Percentiles rank a stretch among this genome's conserved stretches.
Conservation (phyloP, 73 alveolate genomes). For the Breviolum minutum region DNA sequence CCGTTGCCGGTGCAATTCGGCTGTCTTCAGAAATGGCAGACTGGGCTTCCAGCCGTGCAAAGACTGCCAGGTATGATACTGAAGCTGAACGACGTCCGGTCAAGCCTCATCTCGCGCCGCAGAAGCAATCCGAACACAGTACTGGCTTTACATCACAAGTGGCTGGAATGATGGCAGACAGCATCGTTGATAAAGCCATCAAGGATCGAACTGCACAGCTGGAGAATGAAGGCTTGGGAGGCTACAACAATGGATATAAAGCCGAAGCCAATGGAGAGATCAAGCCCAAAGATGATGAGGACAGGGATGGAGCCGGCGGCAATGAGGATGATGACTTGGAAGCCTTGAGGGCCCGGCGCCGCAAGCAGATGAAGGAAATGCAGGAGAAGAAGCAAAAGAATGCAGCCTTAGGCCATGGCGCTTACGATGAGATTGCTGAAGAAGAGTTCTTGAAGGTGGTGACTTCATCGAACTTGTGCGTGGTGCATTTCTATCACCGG, state of each 20-base stretch:
- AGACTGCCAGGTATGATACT: conserved; percentile 72
- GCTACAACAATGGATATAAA: conserved; percentile 43
- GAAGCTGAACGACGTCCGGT: conserved; percentile 83
- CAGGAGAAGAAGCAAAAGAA: conserved; percentile 77
- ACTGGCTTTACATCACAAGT: conserved; percentile 82
- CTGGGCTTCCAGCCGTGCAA: conserved; percentile 77
- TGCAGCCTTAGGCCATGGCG: conserved; percentile 88
- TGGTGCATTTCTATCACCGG: conserved; percentile 75
- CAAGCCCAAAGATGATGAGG: conserved; percentile 2
- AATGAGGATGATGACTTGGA: conserved; percentile 62
- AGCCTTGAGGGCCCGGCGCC: conserved; percentile 73
- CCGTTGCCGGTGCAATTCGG: too few species aligned
- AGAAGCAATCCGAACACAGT: conserved; percentile 69
- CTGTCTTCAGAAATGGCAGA: background rate
- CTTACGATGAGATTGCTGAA: conserved; percentile 78
- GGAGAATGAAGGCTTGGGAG: conserved; percentile 12
- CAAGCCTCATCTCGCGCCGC: conserved; percentile 82
- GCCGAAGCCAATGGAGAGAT: conserved; percentile 47
- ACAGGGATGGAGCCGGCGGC: conserved; percentile 58
- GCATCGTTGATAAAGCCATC: conserved; percentile 81
- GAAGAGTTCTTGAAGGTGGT: conserved; percentile 91
- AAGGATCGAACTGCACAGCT: conserved; percentile 80
- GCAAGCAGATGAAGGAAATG: conserved; percentile 87
- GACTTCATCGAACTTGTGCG: conserved; percentile 49
- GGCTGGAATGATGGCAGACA: conserved; percentile 89